A percentile compares a stretch with the other conserved stretches of the same genome.
These are phyloP conservation scores for Hypoxylon sp. DNA, from an alignment of 2,329 filamentous ascomycete genomes.

Conservation along the genomic window DNA sequence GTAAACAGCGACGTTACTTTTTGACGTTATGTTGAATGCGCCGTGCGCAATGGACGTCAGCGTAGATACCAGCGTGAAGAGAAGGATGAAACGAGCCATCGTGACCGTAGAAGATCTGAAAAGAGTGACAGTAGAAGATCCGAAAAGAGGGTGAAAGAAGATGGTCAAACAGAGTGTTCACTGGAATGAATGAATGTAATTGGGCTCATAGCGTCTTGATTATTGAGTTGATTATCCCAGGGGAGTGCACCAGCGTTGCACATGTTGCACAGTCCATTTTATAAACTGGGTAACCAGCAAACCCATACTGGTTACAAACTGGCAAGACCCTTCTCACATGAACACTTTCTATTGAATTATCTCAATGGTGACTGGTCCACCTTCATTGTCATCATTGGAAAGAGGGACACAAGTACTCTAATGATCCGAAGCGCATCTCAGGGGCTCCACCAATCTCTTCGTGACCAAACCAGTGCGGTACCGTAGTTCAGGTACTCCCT, in stretches of 20 bases:
- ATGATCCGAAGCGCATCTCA: conserved; percentile 6
- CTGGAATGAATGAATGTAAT: background rate
- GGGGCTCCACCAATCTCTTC: conserved; percentile 16
- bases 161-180: background rate
- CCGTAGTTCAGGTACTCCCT: conserved; percentile 25
- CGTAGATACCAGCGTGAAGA: conserved; percentile 36
- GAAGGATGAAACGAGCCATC: conserved; percentile 45
- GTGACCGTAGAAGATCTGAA: background rate
- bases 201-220: background rate
- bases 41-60: conserved; percentile 42
- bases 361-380: conserved; percentile 17
- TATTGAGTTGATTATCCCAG: conserved; percentile 10
- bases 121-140: background rate
- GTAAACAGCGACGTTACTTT: conserved; percentile 60
- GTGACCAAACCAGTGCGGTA: conserved; percentile 10
- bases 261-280: conserved; percentile 9
- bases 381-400: conserved; percentile 6
- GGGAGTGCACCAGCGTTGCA: background rate
- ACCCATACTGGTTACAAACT: conserved; percentile 7
- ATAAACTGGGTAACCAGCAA: conserved; percentile 2
- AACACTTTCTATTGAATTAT: conserved; percentile 26
- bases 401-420: background rate
- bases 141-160: background rate
- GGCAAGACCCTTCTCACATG: conserved; percentile 11
- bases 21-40: conserved; percentile 53